Evolutionary conservation across 257 asterid genomes (phyloP).

Genomic region (Solanum neorickii): DNA sequence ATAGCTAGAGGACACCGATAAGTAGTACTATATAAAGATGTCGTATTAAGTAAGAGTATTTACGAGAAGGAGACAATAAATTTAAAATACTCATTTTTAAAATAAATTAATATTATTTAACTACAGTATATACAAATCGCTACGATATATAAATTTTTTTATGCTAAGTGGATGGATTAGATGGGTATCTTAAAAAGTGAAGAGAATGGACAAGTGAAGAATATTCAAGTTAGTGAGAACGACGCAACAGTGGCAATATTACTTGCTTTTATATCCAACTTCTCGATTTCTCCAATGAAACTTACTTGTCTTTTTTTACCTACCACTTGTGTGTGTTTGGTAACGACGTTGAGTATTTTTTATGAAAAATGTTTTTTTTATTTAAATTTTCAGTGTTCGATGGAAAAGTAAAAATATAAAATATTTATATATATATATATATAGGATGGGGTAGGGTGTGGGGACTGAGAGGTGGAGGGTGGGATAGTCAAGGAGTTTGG

Average conservation of each 20-base stretch:
- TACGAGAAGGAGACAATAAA: too few relatives aligned
- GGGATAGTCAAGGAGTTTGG: background rate
- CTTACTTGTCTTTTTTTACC: slow-evolving; percentile 11
- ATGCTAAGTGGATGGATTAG: background rate
- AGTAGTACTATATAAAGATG: background rate
- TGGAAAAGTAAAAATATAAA: too few relatives aligned
- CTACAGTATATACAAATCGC: background rate
- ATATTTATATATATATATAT: too few relatives aligned
- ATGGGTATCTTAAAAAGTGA: background rate
- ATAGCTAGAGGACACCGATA: background rate
- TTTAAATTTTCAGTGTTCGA: background rate
- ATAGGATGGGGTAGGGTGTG: background rate
- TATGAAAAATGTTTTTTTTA: background rate
- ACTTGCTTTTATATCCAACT: slow-evolving; percentile 5
- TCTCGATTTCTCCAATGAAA: slow-evolving; percentile 30
- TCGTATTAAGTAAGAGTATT: too few relatives aligned
- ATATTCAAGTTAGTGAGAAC: background rate
- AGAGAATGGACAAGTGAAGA: background rate
- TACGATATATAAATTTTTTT: too few relatives aligned
- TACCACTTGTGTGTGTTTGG: background rate
- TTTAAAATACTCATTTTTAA: too few relatives aligned
- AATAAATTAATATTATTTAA: too few relatives aligned
- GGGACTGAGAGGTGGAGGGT: background rate
- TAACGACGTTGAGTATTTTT: too few relatives aligned
- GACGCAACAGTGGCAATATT: background rate